These are phyloP conservation scores for Vitis hybrid DNA, from an alignment of 177 flowering plant genomes.

Conservation along the genomic window DNA sequence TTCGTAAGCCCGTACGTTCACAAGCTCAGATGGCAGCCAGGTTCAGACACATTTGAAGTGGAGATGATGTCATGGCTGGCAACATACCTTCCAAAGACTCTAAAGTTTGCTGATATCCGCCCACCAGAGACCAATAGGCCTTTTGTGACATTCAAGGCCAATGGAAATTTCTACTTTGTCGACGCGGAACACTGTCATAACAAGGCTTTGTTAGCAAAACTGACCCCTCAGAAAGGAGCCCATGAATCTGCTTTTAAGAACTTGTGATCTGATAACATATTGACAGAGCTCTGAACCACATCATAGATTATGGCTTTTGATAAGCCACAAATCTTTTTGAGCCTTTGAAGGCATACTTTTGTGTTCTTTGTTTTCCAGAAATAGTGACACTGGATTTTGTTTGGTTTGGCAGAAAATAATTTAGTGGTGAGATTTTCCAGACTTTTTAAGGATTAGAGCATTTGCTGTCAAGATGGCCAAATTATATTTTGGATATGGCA, in stretches of 20 bases:
- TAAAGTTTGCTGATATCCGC: constrained; percentile 80
- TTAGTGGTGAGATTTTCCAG: no score
- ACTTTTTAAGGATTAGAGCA: no score
- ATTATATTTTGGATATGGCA: no score
- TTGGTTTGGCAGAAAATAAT: no score
- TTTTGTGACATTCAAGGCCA: constrained; percentile 80
- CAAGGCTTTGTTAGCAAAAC: constrained; percentile 87
- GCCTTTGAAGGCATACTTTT: no score
- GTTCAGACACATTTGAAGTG: constrained; percentile 83
- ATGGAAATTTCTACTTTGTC: constrained; percentile 69
- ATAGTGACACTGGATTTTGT: no score
- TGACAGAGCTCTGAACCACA: no score
- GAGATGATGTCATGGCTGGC: constrained; percentile 98
- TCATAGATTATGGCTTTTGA: no score
- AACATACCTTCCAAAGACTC: constrained; percentile 54
- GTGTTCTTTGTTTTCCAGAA: no score
- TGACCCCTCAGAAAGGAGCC: constrained; percentile 64
- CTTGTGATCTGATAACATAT: constrained; percentile 33
- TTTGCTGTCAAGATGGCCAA: no score
- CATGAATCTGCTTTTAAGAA: constrained; percentile 82
- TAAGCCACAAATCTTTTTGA: no score
- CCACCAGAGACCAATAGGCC: constrained; percentile 76
- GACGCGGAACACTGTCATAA: constrained; percentile 85
- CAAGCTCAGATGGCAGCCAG: constrained; percentile 94
- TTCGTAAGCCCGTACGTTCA: constrained; percentile 96